A percentile compares a stretch with the other conserved stretches of the same genome.
These are phyloP conservation scores for Thelonectria olida DNA, from an alignment of 2,329 filamentous ascomycete genomes.

Conservation along the genomic window DNA sequence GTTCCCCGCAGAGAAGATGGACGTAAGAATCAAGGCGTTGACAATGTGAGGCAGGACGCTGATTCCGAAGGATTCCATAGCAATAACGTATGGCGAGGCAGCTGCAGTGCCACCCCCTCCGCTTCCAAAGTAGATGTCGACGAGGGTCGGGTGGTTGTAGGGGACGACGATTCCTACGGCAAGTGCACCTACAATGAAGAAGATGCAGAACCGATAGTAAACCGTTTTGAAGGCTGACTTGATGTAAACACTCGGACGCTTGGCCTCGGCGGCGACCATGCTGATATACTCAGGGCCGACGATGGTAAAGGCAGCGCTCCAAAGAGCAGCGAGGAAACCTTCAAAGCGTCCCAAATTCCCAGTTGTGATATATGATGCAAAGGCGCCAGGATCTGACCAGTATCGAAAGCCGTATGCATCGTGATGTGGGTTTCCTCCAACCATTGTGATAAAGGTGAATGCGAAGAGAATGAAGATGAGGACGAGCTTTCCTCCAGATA, in stretches of 20 bases:
- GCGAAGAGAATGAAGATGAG: constrained; percentile 67
- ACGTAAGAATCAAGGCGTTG: neutral
- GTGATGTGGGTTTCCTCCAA: constrained; percentile 67
- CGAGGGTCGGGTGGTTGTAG: constrained; percentile 66
- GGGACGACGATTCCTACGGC: constrained; percentile 64
- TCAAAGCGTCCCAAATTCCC: constrained; percentile 70
- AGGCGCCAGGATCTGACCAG: constrained; percentile 68
- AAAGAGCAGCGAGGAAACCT: constrained; percentile 71
- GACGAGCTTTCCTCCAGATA: constrained; percentile 60
- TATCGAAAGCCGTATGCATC: constrained; percentile 70
- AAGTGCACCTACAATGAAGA: constrained; percentile 73
- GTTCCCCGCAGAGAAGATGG: constrained; percentile 4
- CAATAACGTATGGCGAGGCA: constrained; percentile 2
- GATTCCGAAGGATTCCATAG: neutral
- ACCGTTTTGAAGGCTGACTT: constrained; percentile 59
- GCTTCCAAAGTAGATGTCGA: constrained; percentile 54
- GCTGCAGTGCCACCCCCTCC: constrained; percentile 30
- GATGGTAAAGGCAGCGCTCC: constrained; percentile 66
- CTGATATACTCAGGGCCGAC: constrained; percentile 69
- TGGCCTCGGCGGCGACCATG: constrained; percentile 71
- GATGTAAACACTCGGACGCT: constrained; percentile 66
- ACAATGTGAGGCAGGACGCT: neutral
- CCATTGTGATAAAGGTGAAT: constrained; percentile 66
- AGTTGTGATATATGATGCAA: constrained; percentile 61
- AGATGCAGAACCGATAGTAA: constrained; percentile 55